A percentile compares a stretch with the other conserved stretches of the same genome.
phyloP scores from a whole-genome alignment of 352 stramenopile genomes.

The Phytophthora nicotianae region DNA sequence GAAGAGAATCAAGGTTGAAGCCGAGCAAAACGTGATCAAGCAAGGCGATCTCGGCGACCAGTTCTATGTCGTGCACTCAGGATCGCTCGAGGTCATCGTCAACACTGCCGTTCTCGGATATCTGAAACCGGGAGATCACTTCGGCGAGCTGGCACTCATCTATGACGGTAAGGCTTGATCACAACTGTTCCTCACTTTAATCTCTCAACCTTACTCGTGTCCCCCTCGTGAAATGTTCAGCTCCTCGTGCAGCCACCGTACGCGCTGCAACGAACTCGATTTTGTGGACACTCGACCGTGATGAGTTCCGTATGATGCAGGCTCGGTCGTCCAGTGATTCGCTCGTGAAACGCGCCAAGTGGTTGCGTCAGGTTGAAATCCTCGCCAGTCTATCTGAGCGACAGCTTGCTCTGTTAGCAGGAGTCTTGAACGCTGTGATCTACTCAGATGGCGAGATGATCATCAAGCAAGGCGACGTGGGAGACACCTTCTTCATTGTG shows the following conservation, averaged over 20 bases:
- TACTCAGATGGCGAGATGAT: constrained; percentile 80
- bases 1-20: constrained; percentile 57
- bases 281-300: constrained; percentile 90
- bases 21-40: constrained; percentile 91
- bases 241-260: constrained; percentile 91
- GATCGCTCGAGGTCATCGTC: constrained; percentile 73
- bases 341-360: constrained; percentile 73
- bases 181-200: neutral
- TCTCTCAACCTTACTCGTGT: constrained; percentile 2
- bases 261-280: constrained; percentile 86
- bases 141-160: constrained; percentile 92
- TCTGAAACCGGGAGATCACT: constrained; percentile 69
- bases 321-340: constrained; percentile 77
- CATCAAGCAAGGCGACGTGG: constrained; percentile 82
- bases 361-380: constrained; percentile 76
- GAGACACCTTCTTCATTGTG: constrained; percentile 86
- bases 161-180: constrained; percentile 57
- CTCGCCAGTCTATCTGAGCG: constrained; percentile 67
- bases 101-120: constrained; percentile 62
- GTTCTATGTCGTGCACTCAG: constrained; percentile 90
- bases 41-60: constrained; percentile 92
- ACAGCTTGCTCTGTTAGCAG: constrained; percentile 68
- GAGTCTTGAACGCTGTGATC: constrained; percentile 62
- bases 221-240: constrained; percentile 32
- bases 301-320: constrained; percentile 87